These are phyloP conservation scores for Aeschynomene evenia DNA, from an alignment of 306 rosid genomes.

Conservation along the genomic window DNA sequence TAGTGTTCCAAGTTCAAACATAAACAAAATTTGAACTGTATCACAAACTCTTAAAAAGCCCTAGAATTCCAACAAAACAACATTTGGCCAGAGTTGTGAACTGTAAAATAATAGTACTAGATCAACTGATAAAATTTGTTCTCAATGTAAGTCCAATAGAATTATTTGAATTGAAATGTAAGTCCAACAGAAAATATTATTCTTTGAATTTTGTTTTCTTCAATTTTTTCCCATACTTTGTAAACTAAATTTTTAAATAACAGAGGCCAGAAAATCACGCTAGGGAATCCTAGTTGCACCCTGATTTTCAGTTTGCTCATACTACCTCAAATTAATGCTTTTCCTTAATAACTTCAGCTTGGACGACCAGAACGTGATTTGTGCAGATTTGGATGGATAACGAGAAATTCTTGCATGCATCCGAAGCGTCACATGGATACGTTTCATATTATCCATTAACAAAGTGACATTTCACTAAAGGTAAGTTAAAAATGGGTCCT, in stretches of 20 bases:
- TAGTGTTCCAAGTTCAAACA: constrained; percentile 4
- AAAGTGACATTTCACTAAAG: too few relatives aligned
- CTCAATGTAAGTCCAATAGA: not conserved
- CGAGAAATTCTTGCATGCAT: too few relatives aligned
- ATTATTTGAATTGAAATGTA: not conserved
- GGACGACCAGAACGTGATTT: not conserved
- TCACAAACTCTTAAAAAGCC: constrained; percentile 1
- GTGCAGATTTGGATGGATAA: constrained; percentile 8
- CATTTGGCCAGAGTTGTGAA: not conserved
- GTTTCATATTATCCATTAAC: too few relatives aligned
- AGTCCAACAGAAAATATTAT: not conserved
- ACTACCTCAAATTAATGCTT: constrained; percentile 7
- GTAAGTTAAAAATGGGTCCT: too few relatives aligned
- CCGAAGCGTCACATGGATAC: too few relatives aligned
- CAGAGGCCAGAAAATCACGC: not conserved
- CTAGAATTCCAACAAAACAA: constrained; percentile 5
- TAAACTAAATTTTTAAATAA: not conserved
- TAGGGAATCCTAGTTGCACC: not conserved
- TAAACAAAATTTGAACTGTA: not conserved
- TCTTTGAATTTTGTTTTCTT: not conserved
- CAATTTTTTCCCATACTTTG: not conserved
- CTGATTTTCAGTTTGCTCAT: not conserved
- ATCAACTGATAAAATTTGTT: not conserved
- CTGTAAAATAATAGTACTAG: constrained; percentile 2
- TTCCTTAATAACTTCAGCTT: not conserved